A percentile compares a stretch with the other conserved stretches of the same genome.
Evolutionary conservation across 164 flowering plant genomes (phyloP).

Genomic region (Liquidambar formosana): DNA sequence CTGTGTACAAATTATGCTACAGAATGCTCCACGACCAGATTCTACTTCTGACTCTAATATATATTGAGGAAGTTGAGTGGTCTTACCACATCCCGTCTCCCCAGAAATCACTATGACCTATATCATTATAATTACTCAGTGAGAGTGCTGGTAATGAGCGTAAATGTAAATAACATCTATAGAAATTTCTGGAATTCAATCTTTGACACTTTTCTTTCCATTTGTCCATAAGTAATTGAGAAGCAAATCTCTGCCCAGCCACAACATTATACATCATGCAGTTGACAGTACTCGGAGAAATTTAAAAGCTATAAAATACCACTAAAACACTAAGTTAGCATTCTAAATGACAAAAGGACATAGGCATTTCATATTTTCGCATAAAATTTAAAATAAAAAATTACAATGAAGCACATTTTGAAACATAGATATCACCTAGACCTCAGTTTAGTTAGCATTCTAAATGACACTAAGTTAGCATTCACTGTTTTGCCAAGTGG

Average conservation of each 20-base stretch:
- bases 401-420: too few species aligned
- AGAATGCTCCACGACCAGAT: constrained; percentile 98
- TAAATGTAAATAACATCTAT: neutral
- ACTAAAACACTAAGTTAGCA: too few species aligned
- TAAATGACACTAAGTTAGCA: too few species aligned
- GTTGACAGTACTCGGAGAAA: neutral
- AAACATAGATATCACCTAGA: too few species aligned
- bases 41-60: constrained; percentile 91
- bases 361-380: too few species aligned
- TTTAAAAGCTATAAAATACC: too few species aligned
- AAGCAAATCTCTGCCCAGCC: neutral
- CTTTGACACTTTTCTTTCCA: neutral
- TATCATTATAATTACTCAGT: constrained; percentile 3
- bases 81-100: constrained; percentile 99
- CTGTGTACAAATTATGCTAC: constrained; percentile 96
- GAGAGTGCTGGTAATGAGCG: neutral
- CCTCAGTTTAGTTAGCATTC: too few species aligned
- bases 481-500: too few species aligned
- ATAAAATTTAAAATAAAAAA: too few species aligned
- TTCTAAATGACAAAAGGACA: too few species aligned
- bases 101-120: constrained; percentile 96
- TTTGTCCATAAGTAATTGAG: neutral
- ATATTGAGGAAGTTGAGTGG: constrained; percentile 98
- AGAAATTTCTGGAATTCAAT: neutral
- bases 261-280: neutral